Evolutionary conservation across 192 early-diverging fungal species (phyloP), one percentile per base, ranked within the genome.

Genomic region (Phlyctochytrium arcticum): DNA sequence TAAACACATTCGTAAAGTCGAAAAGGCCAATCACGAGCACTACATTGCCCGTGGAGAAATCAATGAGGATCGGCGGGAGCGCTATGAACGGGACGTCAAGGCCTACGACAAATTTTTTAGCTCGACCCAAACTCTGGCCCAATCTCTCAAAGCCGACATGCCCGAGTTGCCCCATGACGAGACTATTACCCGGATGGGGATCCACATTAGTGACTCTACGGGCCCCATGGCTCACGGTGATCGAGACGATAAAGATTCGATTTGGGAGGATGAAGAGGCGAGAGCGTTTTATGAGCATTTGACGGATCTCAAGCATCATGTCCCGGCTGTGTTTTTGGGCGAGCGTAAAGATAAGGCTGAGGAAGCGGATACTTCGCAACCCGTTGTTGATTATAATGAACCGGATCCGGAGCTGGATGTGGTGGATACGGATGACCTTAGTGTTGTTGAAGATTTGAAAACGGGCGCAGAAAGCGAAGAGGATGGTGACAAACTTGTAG

Each of bases 261-360:
- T n/a, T 21, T 99, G 95, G 91, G 95, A 98, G 65, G 93, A 97
- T 67, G 93, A 98, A 26, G 96, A 98, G 37, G 86, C 88, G 26
- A 82, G 87, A 44, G 73, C 78, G 46, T 96, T 99, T 71, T 99
- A 98, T 67, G 92, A 96, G 64, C 78, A 86, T 32, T 58, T 98
- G 4, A 68, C 90, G 33, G 89, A 96, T 66, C 75, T 99, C 32
- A 74, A 81, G 54, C 78, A 86, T 8, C 70, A 86, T 10, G 89
- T 99, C 9, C 98, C 98, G 15, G 86, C 82, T 17, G 78, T 93
- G 15, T 83, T 99, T 59, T 78, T 99, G 8, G 87, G 75, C 17
- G 66, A 77, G 50, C 65, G 58, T 37, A 80, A 71, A 24, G 73
- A 49, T 37, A 35, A 61, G 15, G 33, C 34, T 5, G 74, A 66